A percentile compares a stretch with the other conserved stretches of the same genome.
phyloP scores from a whole-genome alignment of 768 basidiomycete species.

The Lentinula lateritia region DNA sequence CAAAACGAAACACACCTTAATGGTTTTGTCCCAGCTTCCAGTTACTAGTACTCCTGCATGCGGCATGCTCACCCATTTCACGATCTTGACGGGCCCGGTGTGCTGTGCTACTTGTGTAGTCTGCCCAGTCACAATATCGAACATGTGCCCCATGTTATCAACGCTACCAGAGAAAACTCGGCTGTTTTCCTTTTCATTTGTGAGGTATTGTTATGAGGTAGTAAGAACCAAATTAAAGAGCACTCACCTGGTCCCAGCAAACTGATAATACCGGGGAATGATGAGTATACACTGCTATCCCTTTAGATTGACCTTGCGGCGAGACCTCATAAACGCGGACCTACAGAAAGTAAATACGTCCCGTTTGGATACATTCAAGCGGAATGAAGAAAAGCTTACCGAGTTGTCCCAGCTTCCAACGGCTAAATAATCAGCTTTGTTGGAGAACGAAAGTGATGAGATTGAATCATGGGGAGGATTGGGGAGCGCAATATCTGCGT shows the following conservation, averaged over 20 bases:
- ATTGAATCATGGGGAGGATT: conserved; percentile 86
- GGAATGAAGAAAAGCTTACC: conserved; percentile 35
- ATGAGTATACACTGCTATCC: conserved; percentile 87
- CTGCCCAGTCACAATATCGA: conserved; percentile 84
- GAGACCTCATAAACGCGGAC: conserved; percentile 87
- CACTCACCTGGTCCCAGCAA: conserved; percentile 84
- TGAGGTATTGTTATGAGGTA: neutral
- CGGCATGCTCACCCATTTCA: conserved; percentile 72
- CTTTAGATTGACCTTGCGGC: conserved; percentile 56
- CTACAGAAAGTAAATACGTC: conserved; percentile 29
- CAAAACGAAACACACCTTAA: conserved; percentile 58
- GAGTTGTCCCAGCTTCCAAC: conserved; percentile 95
- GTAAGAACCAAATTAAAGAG: neutral
- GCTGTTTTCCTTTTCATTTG: conserved; percentile 65
- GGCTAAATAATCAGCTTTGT: conserved; percentile 82
- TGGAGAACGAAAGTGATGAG: conserved; percentile 79
- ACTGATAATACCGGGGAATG: conserved; percentile 85
- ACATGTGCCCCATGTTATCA: conserved; percentile 94
- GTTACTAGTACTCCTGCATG: conserved; percentile 80
- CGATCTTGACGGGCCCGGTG: conserved; percentile 81
- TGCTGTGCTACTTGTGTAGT: conserved; percentile 83
- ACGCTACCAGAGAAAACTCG: conserved; percentile 90
- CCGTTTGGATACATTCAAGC: neutral
- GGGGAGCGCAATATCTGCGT: conserved; percentile 75
- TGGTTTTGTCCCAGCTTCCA: conserved; percentile 96